Evolutionary conservation across 441 rosid genomes (phyloP).

Genomic region (Pelargonium fulgidum): DNA sequence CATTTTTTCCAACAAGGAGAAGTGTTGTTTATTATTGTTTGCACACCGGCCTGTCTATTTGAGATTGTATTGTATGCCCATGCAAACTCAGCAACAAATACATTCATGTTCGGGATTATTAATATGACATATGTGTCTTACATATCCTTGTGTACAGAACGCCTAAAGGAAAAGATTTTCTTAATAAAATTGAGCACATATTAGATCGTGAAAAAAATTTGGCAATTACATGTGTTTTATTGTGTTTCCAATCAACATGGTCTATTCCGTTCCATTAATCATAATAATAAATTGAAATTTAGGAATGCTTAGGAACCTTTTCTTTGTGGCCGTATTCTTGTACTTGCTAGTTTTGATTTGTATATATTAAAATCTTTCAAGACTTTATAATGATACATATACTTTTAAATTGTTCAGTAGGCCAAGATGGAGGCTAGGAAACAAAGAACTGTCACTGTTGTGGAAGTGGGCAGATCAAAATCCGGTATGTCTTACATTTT

Average conservation of each 20-base stretch:
- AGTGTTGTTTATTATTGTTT: too few species aligned
- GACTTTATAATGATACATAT: background rate
- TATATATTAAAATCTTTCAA: background rate
- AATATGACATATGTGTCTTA: too few species aligned
- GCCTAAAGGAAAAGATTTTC: conserved; percentile 87
- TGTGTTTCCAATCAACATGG: background rate
- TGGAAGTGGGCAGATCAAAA: conserved; percentile 99
- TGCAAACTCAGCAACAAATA: too few species aligned
- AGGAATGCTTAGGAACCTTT: background rate
- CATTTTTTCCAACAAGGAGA: too few species aligned
- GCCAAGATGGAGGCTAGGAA: conserved; percentile 88
- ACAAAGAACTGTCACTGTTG: conserved; percentile 91
- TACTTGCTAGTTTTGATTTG: background rate
- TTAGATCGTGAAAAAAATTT: conserved; percentile 93
- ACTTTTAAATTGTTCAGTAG: conserved; percentile 42
- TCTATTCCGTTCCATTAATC: background rate
- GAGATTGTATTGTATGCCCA: too few species aligned
- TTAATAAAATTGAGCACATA: conserved; percentile 74
- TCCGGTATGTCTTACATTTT: conserved; percentile 41
- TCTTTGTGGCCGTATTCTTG: background rate
- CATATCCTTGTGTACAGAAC: too few species aligned
- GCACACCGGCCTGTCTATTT: too few species aligned
- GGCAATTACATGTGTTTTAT: conserved; percentile 41
- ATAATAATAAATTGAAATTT: too few species aligned
- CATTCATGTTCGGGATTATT: too few species aligned